Percentiles rank a stretch among this genome's conserved stretches.
Evolutionary conservation across 2,329 filamentous ascomycete species (phyloP).

Genomic region (Pseudogymnoascus sp.): DNA sequence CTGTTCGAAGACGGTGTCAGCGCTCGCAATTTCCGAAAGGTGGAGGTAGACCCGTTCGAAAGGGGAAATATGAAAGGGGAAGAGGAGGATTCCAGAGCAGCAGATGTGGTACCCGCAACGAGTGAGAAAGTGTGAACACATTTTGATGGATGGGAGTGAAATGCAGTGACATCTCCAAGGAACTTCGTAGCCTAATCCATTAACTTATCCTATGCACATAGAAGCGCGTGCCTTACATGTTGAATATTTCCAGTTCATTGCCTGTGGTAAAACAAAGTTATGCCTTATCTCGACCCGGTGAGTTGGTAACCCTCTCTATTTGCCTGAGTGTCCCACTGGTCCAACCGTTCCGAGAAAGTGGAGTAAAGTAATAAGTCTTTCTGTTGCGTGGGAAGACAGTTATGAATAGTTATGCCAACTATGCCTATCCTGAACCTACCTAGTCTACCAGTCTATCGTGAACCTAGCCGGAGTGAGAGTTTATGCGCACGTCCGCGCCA

Average conservation of each 20-base stretch:
- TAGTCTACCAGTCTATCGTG: neutral
- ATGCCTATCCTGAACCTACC: too few relatives aligned
- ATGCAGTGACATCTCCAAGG: neutral
- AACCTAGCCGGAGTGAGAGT: neutral
- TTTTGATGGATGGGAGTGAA: neutral
- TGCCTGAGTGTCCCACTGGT: too few relatives aligned
- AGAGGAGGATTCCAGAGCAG: neutral
- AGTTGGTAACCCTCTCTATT: too few relatives aligned
- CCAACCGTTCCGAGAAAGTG: too few relatives aligned
- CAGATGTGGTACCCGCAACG: neutral
- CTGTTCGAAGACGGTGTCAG: slow-evolving; percentile 33
- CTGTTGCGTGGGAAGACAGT: too few relatives aligned
- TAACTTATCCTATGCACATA: neutral
- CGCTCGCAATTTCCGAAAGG: slow-evolving; percentile 35
- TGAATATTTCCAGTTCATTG: neutral
- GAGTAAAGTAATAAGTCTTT: too few relatives aligned
- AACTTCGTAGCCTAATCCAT: neutral
- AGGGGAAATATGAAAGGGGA: neutral
- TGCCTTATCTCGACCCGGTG: too few relatives aligned
- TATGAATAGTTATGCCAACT: too few relatives aligned
- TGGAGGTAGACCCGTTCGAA: neutral
- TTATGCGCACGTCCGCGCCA: neutral
- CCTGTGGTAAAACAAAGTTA: neutral
- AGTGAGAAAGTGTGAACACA: neutral
- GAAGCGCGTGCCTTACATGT: neutral